These are phyloP conservation scores for Tolypocladium endophyticum DNA, from an alignment of 2,329 filamentous ascomycete species.

Conservation along the genomic window DNA sequence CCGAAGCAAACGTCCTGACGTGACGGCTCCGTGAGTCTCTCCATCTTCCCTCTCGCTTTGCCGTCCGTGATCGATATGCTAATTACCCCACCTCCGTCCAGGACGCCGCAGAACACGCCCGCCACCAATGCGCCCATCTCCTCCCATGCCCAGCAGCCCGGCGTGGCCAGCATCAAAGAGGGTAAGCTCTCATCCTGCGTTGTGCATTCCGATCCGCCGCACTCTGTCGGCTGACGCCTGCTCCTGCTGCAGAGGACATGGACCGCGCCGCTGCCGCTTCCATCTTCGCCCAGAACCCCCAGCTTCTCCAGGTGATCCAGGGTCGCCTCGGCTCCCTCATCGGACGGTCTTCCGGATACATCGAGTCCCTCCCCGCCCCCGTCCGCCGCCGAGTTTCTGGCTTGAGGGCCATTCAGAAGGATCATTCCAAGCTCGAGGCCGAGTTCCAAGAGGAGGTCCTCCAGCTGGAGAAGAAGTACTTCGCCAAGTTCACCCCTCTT, in stretches of 20 bases:
- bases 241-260: conserved; percentile 60
- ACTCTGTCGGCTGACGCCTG: conserved; percentile 8
- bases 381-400: conserved; percentile 91
- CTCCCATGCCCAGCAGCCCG: conserved; percentile 91
- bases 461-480: conserved; percentile 98
- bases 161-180: conserved; percentile 92
- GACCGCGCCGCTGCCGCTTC: conserved; percentile 80
- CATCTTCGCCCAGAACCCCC: conserved; percentile 91
- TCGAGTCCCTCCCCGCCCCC: conserved; percentile 82
- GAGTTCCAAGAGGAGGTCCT: conserved; percentile 98
- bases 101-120: conserved; percentile 97
- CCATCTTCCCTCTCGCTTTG: neutral
- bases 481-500: conserved; percentile 94
- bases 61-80: conserved; percentile 14
- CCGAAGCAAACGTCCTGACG: conserved; percentile 50
- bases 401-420: conserved; percentile 95
- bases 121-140: conserved; percentile 93
- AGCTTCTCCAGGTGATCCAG: conserved; percentile 94
- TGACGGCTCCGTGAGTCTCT: conserved; percentile 46
- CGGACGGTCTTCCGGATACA: conserved; percentile 91
- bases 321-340: conserved; percentile 89
- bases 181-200: conserved; percentile 49
- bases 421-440: conserved; percentile 95
- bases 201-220: neutral
- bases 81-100: conserved; percentile 44